Evolutionary conservation across 495 filamentous ascomycete genomes (phyloP).

Genomic region (Umbilicaria muhlenbergii): DNA sequence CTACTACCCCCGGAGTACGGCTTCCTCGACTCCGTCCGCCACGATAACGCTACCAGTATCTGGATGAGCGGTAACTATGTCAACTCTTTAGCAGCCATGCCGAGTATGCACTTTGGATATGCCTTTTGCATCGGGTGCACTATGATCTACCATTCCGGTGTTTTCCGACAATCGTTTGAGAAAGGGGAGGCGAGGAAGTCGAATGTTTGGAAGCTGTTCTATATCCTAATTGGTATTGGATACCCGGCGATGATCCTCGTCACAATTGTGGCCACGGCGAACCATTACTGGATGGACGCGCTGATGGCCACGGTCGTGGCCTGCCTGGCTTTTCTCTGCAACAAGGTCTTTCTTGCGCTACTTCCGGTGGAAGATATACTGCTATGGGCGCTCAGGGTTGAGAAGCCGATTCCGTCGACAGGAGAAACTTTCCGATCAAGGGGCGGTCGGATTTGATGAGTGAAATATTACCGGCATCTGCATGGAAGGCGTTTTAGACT

Average conservation of each 20-base stretch:
- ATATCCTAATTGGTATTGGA: slow-evolving; percentile 29
- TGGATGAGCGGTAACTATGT: slow-evolving; percentile 45
- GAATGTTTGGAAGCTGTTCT: slow-evolving; percentile 24
- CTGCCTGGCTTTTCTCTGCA: slow-evolving; percentile 30
- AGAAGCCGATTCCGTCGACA: slow-evolving; percentile 42
- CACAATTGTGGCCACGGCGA: slow-evolving; percentile 49
- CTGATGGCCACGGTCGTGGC: slow-evolving; percentile 33
- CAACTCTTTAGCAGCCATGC: slow-evolving; percentile 41
- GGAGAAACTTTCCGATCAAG: slow-evolving; percentile 22
- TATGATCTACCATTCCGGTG: slow-evolving; percentile 41
- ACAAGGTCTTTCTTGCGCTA: slow-evolving; percentile 35
- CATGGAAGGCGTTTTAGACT: too few relatives aligned
- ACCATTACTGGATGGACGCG: slow-evolving; percentile 51
- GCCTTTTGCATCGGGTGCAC: slow-evolving; percentile 43
- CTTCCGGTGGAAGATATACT: slow-evolving; percentile 41
- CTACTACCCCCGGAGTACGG: slow-evolving; percentile 42
- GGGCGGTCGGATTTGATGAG: slow-evolving; percentile 6
- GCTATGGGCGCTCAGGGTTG: slow-evolving; percentile 35
- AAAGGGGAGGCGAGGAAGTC: slow-evolving; percentile 27
- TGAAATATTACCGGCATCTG: neutral
- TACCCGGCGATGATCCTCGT: slow-evolving; percentile 44
- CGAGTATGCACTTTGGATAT: slow-evolving; percentile 44
- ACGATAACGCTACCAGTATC: slow-evolving; percentile 42
- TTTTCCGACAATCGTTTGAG: slow-evolving; percentile 29
- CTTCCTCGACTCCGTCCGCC: slow-evolving; percentile 48